Percentiles rank a stretch among this genome's conserved stretches.
phyloP scores from a whole-genome alignment of 257 asterid genomes.

The Plantago major region DNA sequence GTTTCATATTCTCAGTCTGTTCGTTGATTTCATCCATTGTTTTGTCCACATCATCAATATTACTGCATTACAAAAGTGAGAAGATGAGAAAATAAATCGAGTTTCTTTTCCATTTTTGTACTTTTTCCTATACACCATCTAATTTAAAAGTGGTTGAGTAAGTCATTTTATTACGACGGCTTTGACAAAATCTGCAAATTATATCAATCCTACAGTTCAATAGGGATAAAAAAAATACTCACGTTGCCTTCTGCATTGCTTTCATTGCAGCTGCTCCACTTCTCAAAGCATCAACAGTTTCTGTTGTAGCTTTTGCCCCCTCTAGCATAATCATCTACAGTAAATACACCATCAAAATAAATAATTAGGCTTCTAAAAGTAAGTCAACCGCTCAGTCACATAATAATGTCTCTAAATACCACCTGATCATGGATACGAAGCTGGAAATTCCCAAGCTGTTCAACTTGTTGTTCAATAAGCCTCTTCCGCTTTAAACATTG shows the following conservation, averaged over 20 bases:
- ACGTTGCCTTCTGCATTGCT: slow-evolving; percentile 91
- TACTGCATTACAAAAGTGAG: slow-evolving; percentile 31
- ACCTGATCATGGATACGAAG: slow-evolving; percentile 88
- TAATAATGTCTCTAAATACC: slow-evolving; percentile 19
- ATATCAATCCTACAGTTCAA: slow-evolving; percentile 2
- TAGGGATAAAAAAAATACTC: slow-evolving; percentile 24
- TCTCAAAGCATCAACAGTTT: slow-evolving; percentile 86
- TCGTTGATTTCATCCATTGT: slow-evolving; percentile 91
- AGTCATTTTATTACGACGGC: neutral
- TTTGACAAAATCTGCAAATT: neutral
- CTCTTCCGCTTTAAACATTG: slow-evolving; percentile 81
- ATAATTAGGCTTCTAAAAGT: neutral
- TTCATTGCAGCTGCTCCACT: slow-evolving; percentile 89
- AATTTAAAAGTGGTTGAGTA: no score
- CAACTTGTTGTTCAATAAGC: slow-evolving; percentile 79
- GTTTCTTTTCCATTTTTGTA: neutral
- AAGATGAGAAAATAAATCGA: slow-evolving; percentile 17
- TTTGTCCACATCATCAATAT: slow-evolving; percentile 80
- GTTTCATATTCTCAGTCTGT: slow-evolving; percentile 83
- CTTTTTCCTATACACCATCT: neutral
- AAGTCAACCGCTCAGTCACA: slow-evolving; percentile 2
- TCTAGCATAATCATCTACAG: slow-evolving; percentile 78
- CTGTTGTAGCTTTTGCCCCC: slow-evolving; percentile 88
- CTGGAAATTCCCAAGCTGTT: slow-evolving; percentile 81
- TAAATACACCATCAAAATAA: slow-evolving; percentile 11